Base-by-base conservation (phyloP, 148 eudicot genomes). In the Silene latifolia region DNA sequence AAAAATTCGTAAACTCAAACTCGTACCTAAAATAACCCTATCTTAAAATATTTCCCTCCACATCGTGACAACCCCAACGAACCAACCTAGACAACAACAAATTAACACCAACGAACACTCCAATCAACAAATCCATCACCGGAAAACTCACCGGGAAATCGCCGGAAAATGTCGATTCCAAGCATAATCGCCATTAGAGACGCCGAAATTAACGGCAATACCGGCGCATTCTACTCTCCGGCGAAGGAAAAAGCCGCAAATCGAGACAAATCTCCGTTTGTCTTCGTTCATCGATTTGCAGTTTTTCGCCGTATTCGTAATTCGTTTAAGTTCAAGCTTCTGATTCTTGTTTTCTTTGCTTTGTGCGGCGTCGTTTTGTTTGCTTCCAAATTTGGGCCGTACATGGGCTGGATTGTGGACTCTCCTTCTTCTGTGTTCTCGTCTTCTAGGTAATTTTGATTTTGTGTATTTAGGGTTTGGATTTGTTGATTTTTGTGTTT, bases 201-300 rank as follows among this genome's bases (percentile, higher is more conserved):
- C 77, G 85, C 76, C 73, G 87, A 82, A 58, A 71, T n/a, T 24
- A 80, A 74, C 77, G 88, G 81, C 83, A 71, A 21, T 35, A 78
- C 80, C 73, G 88, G 81, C 83, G 83, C 74, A 48, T 80, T 83
- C 48, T 82, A 82, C 65, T 89, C 93, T 42, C 90, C 93, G 73
- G 90, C 93, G 64, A 89, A 87, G 79, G 93, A 89, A 74, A 89
- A 89, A 73, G 89, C 93, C 5, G 83, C 90, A 25, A 86, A 53
- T n/a, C 74, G 88, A 67, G 87, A 70, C 29, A 70, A 70, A 70
- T 21, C 8, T 7, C 73, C 73, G 11, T 70, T 70, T 42, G 81
- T 62, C 76, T 73, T 54, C 81, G 71, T 76, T 69, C 51, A 78
- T 60, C 87, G 92, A 18, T 85, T 82, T 74, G 70, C 82, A 2